Evolutionary conservation across 2,329 filamentous ascomycete genomes (phyloP).

Genomic region (Podosphaera fusca): DNA sequence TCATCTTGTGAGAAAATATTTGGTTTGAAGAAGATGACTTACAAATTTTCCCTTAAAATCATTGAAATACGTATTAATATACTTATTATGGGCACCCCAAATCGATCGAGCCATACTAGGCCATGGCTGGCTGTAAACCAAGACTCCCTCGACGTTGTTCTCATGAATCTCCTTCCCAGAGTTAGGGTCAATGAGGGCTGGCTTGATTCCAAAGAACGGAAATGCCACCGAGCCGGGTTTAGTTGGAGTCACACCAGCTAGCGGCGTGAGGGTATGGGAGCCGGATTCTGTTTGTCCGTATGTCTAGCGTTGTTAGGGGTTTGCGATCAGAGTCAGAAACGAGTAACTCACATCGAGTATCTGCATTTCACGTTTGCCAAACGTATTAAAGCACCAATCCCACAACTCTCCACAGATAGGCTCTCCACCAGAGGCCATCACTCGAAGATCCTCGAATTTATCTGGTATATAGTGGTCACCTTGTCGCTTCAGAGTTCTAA

Average conservation of each 20-base stretch:
- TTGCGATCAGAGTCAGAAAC: not conserved
- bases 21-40: slow-evolving; percentile 20
- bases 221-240: slow-evolving; percentile 91
- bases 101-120: slow-evolving; percentile 96
- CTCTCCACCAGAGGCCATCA: slow-evolving; percentile 87
- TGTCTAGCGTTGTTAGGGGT: slow-evolving; percentile 31
- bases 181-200: slow-evolving; percentile 89
- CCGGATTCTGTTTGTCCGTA: slow-evolving; percentile 99
- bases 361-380: slow-evolving; percentile 82
- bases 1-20: no score
- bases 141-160: slow-evolving; percentile 72
- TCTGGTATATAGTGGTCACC: slow-evolving; percentile 81
- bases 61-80: slow-evolving; percentile 96
- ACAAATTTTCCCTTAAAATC: slow-evolving; percentile 98
- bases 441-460: slow-evolving; percentile 69
- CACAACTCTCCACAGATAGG: slow-evolving; percentile 94
- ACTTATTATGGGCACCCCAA: slow-evolving; percentile 92
- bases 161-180: slow-evolving; percentile 82
- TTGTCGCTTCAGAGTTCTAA: slow-evolving; percentile 83
- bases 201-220: slow-evolving; percentile 96
- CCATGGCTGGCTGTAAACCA: slow-evolving; percentile 87
- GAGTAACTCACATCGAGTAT: slow-evolving; percentile 64
- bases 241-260: slow-evolving; percentile 82
- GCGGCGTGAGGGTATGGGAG: slow-evolving; percentile 80
- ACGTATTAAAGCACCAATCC: slow-evolving; percentile 97